Percentiles rank a stretch among this genome's conserved stretches.
Conservation (phyloP, 2,329 filamentous ascomycete genomes). For the Dactylellina drechsleri region DNA sequence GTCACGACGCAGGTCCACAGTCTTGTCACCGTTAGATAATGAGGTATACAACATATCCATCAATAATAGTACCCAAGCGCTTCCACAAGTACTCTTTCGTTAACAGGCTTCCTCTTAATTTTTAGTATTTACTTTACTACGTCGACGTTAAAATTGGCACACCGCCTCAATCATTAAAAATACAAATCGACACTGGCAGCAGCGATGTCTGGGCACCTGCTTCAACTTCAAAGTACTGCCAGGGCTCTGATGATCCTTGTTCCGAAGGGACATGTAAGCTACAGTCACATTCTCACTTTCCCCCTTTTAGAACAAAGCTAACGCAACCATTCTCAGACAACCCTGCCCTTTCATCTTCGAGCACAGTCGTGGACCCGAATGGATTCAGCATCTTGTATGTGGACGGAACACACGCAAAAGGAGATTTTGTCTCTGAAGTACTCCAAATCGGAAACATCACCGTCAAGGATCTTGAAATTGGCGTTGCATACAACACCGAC, state of each 20-base stretch:
- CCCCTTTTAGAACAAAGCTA: neutral
- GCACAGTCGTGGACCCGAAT: conserved; percentile 50
- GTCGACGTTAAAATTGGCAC: conserved; percentile 70
- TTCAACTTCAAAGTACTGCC: conserved; percentile 55
- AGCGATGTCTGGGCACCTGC: conserved; percentile 70
- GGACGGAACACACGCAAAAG: conserved; percentile 60
- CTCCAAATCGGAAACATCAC: conserved; percentile 59
- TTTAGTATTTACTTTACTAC: conserved; percentile 64
- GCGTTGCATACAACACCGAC: conserved; percentile 60
- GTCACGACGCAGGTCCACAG: conserved; percentile 20
- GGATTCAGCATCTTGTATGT: conserved; percentile 62
- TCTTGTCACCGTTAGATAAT: conserved; percentile 29
- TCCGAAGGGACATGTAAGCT: conserved; percentile 56
- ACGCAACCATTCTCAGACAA: conserved; percentile 9
- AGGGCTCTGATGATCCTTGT: conserved; percentile 52
- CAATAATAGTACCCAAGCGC: neutral
- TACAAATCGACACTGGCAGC: conserved; percentile 72
- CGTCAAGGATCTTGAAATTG: conserved; percentile 60
- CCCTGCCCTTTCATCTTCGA: conserved; percentile 54
- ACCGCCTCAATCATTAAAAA: conserved; percentile 67
- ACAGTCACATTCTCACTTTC: neutral
- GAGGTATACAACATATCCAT: conserved; percentile 20
- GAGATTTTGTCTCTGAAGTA: conserved; percentile 62
- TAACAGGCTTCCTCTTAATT: neutral
- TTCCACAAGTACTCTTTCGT: too few species aligned